These are phyloP conservation scores for Salix caprea DNA, from an alignment of 345 rosid species.

Conservation along the genomic window DNA sequence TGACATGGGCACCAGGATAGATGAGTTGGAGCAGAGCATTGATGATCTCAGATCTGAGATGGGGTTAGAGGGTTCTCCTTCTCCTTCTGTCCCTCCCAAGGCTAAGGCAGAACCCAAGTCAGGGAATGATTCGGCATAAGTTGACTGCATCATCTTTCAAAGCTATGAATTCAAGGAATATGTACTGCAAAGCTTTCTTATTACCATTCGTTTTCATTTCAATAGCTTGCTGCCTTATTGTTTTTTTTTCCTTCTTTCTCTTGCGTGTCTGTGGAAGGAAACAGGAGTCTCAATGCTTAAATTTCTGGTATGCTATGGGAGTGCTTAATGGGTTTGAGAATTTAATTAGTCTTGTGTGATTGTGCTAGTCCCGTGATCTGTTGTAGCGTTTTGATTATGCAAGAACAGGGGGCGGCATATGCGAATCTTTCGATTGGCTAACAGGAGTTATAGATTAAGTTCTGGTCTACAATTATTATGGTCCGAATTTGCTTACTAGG, in stretches of 20 bases:
- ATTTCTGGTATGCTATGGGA: neutral
- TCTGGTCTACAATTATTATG: neutral
- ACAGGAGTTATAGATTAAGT: neutral
- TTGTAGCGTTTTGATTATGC: neutral
- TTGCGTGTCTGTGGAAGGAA: neutral
- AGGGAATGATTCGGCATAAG: conserved; percentile 34
- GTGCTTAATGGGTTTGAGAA: neutral
- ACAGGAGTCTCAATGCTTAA: neutral
- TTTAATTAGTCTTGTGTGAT: neutral
- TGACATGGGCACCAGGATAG: conserved; percentile 81
- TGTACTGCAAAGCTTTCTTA: neutral
- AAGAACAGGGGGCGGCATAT: neutral
- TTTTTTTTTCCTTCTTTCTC: neutral
- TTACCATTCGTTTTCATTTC: too few relatives aligned
- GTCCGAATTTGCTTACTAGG: neutral
- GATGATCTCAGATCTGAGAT: conserved; percentile 61
- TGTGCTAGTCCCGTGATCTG: neutral
- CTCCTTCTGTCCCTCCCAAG: conserved; percentile 47
- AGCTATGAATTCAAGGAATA: neutral
- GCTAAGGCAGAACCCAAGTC: conserved; percentile 52
- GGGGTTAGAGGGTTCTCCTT: conserved; percentile 60
- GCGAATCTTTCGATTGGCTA: neutral
- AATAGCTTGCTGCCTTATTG: neutral
- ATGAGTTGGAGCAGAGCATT: conserved; percentile 84
- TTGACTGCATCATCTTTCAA: neutral